These are phyloP conservation scores for Rhynchospora pubera DNA, from an alignment of 176 grass and related monocot genomes.

Conservation along the genomic window DNA sequence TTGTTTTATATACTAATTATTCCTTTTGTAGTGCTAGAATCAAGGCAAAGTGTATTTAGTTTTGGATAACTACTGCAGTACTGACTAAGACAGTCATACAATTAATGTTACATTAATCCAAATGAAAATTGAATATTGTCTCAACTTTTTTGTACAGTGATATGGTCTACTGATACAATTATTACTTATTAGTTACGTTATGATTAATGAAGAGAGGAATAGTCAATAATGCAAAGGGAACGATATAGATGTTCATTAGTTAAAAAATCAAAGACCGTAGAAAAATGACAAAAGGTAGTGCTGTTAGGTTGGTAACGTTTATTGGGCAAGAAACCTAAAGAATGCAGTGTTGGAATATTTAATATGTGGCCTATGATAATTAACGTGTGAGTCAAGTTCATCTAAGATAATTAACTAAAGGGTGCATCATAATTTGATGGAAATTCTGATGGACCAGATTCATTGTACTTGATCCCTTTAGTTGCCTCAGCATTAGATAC, in stretches of 20 bases:
- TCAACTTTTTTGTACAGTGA: neutral
- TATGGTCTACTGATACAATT: neutral
- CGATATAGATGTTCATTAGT: neutral
- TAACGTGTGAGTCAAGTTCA: too few species aligned
- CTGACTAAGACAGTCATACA: neutral
- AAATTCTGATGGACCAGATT: too few species aligned
- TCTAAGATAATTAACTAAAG: too few species aligned
- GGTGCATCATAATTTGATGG: too few species aligned
- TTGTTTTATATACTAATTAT: neutral
- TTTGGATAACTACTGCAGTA: neutral
- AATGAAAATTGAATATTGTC: neutral
- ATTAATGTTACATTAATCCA: neutral
- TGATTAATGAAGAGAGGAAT: neutral
- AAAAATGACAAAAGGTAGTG: neutral
- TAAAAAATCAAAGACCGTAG: neutral
- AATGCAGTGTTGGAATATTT: too few species aligned
- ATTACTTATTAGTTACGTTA: neutral
- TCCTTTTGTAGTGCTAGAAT: neutral
- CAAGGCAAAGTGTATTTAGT: neutral
- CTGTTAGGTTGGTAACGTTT: neutral
- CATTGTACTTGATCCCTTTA: too few species aligned
- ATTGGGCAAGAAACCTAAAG: too few species aligned
- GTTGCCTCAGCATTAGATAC: too few species aligned
- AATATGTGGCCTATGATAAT: too few species aligned
- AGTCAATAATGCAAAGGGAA: neutral